Conservation (phyloP, 805 yeast genomes). For the Saccharomycopsis oosterbeekiorum region DNA sequence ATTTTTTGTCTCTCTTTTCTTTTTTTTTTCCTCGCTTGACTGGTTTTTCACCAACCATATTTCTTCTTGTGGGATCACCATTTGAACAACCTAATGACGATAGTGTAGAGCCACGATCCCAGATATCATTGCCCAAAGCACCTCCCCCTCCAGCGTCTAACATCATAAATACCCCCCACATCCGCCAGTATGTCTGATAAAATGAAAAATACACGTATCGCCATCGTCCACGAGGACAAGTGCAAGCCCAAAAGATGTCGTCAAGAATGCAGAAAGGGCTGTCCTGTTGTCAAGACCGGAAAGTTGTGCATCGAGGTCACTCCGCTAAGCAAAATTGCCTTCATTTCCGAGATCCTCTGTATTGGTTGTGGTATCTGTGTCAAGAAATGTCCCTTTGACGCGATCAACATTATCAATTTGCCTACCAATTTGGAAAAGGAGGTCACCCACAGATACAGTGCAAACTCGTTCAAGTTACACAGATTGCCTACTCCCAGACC, state of each 20-base stretch:
- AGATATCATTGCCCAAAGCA: neutral
- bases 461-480: slow-evolving; percentile 94
- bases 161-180: neutral
- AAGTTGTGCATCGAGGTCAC: slow-evolving; percentile 94
- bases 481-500: slow-evolving; percentile 98
- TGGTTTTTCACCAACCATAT: neutral
- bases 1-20: neutral
- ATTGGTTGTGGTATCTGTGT: slow-evolving; percentile 99
- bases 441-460: slow-evolving; percentile 95
- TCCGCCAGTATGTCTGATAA: slow-evolving; percentile 16
- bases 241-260: slow-evolving; percentile 98
- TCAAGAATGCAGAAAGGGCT: slow-evolving; percentile 93
- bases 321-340: slow-evolving; percentile 85
- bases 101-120: neutral
- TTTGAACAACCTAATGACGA: too few species aligned
- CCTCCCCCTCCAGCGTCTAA: too few species aligned
- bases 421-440: slow-evolving; percentile 91
- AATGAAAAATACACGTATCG: slow-evolving; percentile 66
- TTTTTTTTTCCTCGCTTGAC: neutral
- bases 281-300: slow-evolving; percentile 98
- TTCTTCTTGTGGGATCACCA: too few species aligned
- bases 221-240: slow-evolving; percentile 87
- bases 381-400: slow-evolving; percentile 96
- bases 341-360: slow-evolving; percentile 87
- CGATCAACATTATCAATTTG: slow-evolving; percentile 88